Base-by-base conservation (phyloP, 306 rosid genomes). In the Luffa acutangula region DNA sequence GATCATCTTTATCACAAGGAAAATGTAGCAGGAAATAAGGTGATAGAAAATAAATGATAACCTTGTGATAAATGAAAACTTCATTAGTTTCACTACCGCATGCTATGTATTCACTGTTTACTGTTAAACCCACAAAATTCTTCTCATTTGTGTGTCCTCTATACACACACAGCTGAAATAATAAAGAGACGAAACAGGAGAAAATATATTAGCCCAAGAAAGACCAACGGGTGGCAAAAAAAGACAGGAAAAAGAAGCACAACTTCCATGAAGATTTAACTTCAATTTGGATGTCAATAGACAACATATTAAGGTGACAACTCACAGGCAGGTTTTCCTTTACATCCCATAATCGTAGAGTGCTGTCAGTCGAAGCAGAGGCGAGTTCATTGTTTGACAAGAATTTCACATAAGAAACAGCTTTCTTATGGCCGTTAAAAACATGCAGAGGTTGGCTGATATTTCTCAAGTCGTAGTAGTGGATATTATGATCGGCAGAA, bases 41-140 rank as follows among this genome's bases (percentile, higher is more conserved):
- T 72, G 57, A 71, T 18, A n/a, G 3, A 42, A 71, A 45, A 46
- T 0, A 72, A 72, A 45, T 60, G 82, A 87, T 82, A 72, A 95
- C 99, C 97, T 95, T 95, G 74, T 95, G 99, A 87, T 95, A 95
- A 69, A 93, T 95, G 75, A 84, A 95, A 52, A 95, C 97, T 87
- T 93, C 99, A 62, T 95, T 95, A 15, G 99, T 87, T 87, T 95
- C 97, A 60, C 99, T 95, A 83, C 99, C 99, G 37, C 99, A 95
- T 7, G 99, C 99, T 82, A 95, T 87, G 90, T 90, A 95, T 63
- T 91, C 97, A 15, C 88, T 91, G 80, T 90, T 95, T 33, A 95
- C 99, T 4, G 99, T 83, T 48, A 95, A 91, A 65, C 99, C 99
- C 48, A 95, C 99, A 74, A 95, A 95, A 84, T 95, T 95, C 85